Evolutionary conservation across 495 filamentous ascomycete species (phyloP).

Genomic region (Penicillium nucicola): DNA sequence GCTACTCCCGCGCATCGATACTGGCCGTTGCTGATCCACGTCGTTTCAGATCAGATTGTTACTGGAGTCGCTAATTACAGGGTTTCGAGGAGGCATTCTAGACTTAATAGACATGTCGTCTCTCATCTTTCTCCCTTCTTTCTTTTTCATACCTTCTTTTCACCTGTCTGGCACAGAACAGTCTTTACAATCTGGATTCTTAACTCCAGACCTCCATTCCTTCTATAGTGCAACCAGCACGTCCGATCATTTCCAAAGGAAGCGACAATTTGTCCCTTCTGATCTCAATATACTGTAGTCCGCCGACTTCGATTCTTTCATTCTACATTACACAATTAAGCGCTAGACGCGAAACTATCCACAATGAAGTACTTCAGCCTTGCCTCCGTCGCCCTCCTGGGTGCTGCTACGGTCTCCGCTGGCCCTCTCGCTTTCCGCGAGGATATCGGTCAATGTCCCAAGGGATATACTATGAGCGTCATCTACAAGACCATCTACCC

Average conservation of each 20-base stretch:
- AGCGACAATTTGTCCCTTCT: neutral
- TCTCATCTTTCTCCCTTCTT: neutral
- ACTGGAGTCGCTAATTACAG: conserved; percentile 7
- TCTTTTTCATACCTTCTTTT: conserved; percentile 10
- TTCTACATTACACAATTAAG: neutral
- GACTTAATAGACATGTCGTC: neutral
- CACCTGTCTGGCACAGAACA: conserved; percentile 26
- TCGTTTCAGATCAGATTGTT: conserved; percentile 30
- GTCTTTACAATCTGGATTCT: conserved; percentile 24
- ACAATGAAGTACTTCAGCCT: conserved; percentile 36
- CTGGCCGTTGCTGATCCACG: conserved; percentile 17
- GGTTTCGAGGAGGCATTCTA: neutral
- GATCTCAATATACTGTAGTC: neutral
- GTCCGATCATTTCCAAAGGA: conserved; percentile 20
- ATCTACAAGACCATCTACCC: conserved; percentile 6
- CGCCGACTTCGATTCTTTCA: conserved; percentile 1
- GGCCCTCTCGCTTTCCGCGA: conserved; percentile 17
- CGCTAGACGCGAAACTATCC: neutral
- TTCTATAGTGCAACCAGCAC: conserved; percentile 22
- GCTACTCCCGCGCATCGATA: conserved; percentile 14
- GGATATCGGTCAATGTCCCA: conserved; percentile 23
- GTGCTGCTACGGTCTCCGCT: conserved; percentile 31
- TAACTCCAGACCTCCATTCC: conserved; percentile 36
- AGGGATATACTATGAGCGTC: conserved; percentile 25
- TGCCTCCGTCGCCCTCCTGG: conserved; percentile 28